Percentiles rank a stretch among this genome's conserved stretches.
These are phyloP conservation scores for Gaertneriomyces semiglobifer DNA, from an alignment of 192 early-diverging fungal genomes.

Conservation along the genomic window DNA sequence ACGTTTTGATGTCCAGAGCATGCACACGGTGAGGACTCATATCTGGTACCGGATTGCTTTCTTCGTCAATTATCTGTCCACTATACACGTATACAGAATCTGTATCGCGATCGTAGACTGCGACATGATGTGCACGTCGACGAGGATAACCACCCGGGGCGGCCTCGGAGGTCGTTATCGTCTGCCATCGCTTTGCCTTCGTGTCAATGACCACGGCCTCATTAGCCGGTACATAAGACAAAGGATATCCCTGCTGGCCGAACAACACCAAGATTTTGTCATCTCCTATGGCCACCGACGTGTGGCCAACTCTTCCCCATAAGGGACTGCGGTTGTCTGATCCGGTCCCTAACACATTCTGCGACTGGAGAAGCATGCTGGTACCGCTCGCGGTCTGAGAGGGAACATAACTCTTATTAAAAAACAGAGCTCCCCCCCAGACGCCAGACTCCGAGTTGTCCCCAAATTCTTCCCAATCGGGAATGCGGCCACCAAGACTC, in stretches of 20 bases:
- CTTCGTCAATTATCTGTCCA: background rate
- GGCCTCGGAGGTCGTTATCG: background rate
- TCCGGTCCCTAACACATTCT: background rate
- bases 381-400: background rate
- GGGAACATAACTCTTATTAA: background rate
- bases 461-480: background rate
- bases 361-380: no score
- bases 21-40: background rate
- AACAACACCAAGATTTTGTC: background rate
- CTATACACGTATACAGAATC: background rate
- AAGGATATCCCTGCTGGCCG: background rate
- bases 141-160: background rate
- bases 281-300: background rate
- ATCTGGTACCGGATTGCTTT: no score
- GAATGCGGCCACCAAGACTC: background rate
- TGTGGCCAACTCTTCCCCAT: slow-evolving; percentile 1
- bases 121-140: background rate
- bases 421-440: slow-evolving; percentile 3
- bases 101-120: background rate
- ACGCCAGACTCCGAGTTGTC: background rate
- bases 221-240: background rate
- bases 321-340: background rate
- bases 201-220: background rate
- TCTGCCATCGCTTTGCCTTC: background rate
- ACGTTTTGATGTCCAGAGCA: background rate